Conservation (phyloP, 441 rosid species). For the Populus trichocarpa region DNA sequence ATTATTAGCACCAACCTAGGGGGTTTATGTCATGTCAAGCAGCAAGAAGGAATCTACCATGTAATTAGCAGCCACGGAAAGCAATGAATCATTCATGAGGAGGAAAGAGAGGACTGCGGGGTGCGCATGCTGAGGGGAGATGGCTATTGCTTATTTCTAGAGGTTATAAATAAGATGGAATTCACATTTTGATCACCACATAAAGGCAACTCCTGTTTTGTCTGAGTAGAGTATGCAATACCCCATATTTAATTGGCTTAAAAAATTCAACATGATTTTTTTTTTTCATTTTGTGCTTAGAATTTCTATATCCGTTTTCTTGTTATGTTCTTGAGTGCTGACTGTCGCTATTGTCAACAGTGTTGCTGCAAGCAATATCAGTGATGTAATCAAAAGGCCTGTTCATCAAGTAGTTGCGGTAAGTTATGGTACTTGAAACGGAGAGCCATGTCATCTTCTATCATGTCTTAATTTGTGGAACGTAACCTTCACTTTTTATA, state of each 20-base stretch:
- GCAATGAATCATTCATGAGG: too few relatives aligned
- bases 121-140: too few relatives aligned
- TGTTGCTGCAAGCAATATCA: background rate
- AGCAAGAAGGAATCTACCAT: too few relatives aligned
- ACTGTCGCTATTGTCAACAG: slow-evolving; percentile 16
- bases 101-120: too few relatives aligned
- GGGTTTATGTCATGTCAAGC: too few relatives aligned
- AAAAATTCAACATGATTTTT: background rate
- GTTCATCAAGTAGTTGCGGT: slow-evolving; percentile 9
- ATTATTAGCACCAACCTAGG: too few relatives aligned
- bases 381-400: background rate
- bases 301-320: background rate
- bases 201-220: background rate
- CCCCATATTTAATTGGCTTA: background rate
- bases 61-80: too few relatives aligned
- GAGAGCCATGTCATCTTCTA: too few relatives aligned
- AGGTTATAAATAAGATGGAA: background rate
- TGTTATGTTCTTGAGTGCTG: slow-evolving; percentile 4
- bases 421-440: background rate
- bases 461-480: background rate
- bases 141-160: too few relatives aligned
- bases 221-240: background rate
- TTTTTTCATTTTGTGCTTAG: background rate
- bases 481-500: background rate
- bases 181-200: background rate